phyloP scores from a whole-genome alignment of 2,329 filamentous ascomycete genomes.

The Teratosphaeria viscida region DNA sequence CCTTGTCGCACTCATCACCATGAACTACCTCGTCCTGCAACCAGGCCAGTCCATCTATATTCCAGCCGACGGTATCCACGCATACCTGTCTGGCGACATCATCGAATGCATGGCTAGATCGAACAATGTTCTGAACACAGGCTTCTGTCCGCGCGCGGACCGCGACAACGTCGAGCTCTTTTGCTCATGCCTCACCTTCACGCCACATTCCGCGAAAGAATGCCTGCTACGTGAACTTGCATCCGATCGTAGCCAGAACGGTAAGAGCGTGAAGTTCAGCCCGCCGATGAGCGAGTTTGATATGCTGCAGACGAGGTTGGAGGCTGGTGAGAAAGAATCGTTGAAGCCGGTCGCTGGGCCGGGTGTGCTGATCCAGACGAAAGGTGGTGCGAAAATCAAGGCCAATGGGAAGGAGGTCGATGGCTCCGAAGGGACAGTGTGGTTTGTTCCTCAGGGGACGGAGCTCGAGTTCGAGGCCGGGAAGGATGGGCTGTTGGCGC shows the following conservation, averaged over 20 bases:
- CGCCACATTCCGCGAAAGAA: constrained; percentile 48
- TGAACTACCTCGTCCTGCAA: constrained; percentile 61
- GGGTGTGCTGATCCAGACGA: constrained; percentile 52
- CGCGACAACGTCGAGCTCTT: constrained; percentile 57
- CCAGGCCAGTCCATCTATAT: constrained; percentile 60
- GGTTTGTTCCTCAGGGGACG: constrained; percentile 52
- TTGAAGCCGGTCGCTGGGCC: constrained; percentile 49
- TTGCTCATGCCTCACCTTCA: constrained; percentile 51
- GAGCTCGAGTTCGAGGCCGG: constrained; percentile 37
- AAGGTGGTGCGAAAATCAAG: constrained; percentile 47
- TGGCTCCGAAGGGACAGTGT: constrained; percentile 53
- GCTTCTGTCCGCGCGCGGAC: constrained; percentile 59
- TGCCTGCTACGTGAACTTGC: constrained; percentile 42
- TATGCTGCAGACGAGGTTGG: constrained; percentile 52
- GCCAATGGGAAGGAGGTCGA: constrained; percentile 43
- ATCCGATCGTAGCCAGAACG: constrained; percentile 44
- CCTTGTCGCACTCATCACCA: constrained; percentile 58
- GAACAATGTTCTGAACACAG: constrained; percentile 54
- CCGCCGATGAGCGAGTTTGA: constrained; percentile 65
- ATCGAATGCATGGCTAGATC: constrained; percentile 70
- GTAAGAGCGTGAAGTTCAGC: constrained; percentile 52
- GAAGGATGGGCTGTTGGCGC: constrained; percentile 36
- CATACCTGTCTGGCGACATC: constrained; percentile 62
- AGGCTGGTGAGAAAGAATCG: constrained; percentile 47
- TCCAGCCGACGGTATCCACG: constrained; percentile 63